phyloP scores from a whole-genome alignment of 1,284 basidiomycete species.

The Flammula alnicola region DNA sequence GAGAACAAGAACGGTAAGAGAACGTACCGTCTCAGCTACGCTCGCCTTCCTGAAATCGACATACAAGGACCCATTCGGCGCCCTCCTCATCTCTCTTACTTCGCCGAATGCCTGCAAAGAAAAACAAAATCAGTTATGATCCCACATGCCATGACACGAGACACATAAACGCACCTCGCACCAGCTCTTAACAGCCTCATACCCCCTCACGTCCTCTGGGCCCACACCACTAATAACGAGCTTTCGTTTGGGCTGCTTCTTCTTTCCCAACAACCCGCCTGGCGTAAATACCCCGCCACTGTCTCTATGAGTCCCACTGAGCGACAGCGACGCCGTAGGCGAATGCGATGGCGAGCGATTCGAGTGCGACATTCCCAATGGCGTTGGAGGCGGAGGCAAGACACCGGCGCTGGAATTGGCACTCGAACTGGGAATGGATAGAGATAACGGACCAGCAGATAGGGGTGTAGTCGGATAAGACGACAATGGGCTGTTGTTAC shows the following conservation, averaged over 20 bases:
- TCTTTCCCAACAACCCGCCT: slow-evolving; percentile 16
- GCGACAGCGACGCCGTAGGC: slow-evolving; percentile 12
- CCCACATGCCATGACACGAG: neutral
- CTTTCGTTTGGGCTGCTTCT: slow-evolving; percentile 30
- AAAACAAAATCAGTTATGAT: neutral
- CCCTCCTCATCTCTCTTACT: slow-evolving; percentile 31
- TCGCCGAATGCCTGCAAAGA: slow-evolving; percentile 31
- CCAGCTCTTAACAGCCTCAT: slow-evolving; percentile 37
- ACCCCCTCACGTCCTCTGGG: slow-evolving; percentile 27
- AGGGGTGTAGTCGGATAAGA: slow-evolving; percentile 13
- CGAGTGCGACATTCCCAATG: neutral
- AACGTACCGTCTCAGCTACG: slow-evolving; percentile 36
- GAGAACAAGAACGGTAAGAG: no score
- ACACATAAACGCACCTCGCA: slow-evolving; percentile 33
- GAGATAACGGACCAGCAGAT: neutral
- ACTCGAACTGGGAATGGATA: slow-evolving; percentile 5
- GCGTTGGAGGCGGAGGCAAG: neutral
- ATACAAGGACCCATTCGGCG: slow-evolving; percentile 31
- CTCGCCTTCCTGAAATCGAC: slow-evolving; percentile 39
- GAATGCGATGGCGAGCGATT: slow-evolving; percentile 15
- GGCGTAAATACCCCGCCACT: slow-evolving; percentile 7
- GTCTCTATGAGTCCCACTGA: neutral
- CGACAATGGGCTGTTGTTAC: slow-evolving; percentile 3
- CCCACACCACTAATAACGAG: slow-evolving; percentile 38
- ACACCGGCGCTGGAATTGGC: neutral